phyloP scores from a whole-genome alignment of 164 flowering plant genomes.

The Vitis amurensis region DNA sequence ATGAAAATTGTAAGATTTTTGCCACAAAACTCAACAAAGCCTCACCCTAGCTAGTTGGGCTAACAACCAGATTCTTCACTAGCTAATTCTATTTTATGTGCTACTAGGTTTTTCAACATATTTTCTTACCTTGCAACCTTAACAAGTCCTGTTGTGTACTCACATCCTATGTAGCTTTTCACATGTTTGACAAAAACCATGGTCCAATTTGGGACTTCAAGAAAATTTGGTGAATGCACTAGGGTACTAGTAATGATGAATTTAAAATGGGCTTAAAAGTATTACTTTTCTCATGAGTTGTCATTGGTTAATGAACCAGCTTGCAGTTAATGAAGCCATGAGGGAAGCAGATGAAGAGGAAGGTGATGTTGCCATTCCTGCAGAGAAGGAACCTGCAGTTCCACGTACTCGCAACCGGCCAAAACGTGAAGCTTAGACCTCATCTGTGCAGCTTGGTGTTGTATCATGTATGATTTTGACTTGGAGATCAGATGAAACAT shows the following conservation, averaged over 20 bases:
- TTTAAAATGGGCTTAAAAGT: too few relatives aligned
- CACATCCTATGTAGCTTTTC: too few relatives aligned
- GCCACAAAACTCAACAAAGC: neutral
- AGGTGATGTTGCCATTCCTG: slow-evolving; percentile 10
- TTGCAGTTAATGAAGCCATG: slow-evolving; percentile 46
- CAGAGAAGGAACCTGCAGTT: slow-evolving; percentile 27
- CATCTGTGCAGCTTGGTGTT: neutral
- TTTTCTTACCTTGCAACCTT: too few relatives aligned
- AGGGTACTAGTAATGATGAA: too few relatives aligned
- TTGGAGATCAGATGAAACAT: neutral
- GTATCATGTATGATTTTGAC: neutral
- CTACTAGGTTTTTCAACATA: too few relatives aligned
- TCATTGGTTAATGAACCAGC: slow-evolving; percentile 26
- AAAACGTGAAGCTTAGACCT: slow-evolving; percentile 42
- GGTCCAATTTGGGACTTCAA: too few relatives aligned
- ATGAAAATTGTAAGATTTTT: neutral
- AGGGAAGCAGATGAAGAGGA: slow-evolving; percentile 30
- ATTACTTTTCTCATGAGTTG: neutral
- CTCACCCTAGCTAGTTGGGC: neutral
- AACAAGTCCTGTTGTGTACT: too few relatives aligned
- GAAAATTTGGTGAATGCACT: too few relatives aligned
- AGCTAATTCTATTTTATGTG: too few relatives aligned
- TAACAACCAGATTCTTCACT: too few relatives aligned
- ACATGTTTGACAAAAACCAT: too few relatives aligned
- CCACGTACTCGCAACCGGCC: slow-evolving; percentile 54